A percentile compares a stretch with the other conserved stretches of the same genome.
These are phyloP conservation scores for Claviceps fusiformis DNA, from an alignment of 2,329 filamentous ascomycete genomes.

Conservation along the genomic window DNA sequence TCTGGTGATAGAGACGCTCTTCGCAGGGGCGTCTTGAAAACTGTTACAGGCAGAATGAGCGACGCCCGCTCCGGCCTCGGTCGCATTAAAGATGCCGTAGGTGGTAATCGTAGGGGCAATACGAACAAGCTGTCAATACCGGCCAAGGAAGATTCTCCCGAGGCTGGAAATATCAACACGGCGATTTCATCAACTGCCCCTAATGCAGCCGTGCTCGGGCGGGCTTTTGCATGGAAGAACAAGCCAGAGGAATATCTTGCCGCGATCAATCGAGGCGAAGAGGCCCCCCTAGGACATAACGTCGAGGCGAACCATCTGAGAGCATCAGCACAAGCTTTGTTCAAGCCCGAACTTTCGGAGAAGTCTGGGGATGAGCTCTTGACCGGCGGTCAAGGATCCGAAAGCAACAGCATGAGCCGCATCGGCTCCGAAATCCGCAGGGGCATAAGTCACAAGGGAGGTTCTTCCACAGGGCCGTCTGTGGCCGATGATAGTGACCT, in stretches of 20 bases:
- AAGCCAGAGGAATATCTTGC: conserved; percentile 46
- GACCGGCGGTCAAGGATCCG: conserved; percentile 10
- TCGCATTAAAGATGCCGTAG: conserved; percentile 75
- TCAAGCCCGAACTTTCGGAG: conserved; percentile 8
- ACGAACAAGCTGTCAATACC: conserved; percentile 33
- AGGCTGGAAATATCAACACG: conserved; percentile 13
- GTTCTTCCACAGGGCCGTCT: conserved; percentile 43
- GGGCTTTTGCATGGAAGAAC: conserved; percentile 50
- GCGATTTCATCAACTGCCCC: conserved; percentile 8
- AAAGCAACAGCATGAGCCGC: conserved; percentile 12
- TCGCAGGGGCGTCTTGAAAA: conserved; percentile 60
- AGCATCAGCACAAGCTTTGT: conserved; percentile 13
- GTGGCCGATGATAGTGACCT: conserved; percentile 48
- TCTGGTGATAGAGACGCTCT: conserved; percentile 41
- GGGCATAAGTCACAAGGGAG: conserved; percentile 26
- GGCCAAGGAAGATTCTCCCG: conserved; percentile 36
- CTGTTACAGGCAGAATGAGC: conserved; percentile 63
- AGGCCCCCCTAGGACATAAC: conserved; percentile 13
- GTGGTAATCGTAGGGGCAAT: conserved; percentile 42
- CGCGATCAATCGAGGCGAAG: conserved; percentile 24
- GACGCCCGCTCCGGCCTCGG: conserved; percentile 74
- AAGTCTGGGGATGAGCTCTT: conserved; percentile 12
- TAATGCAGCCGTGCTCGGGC: conserved; percentile 21
- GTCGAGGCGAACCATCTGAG: conserved; percentile 14
- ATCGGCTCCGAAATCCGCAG: conserved; percentile 29